Evolutionary conservation across 345 rosid genomes (phyloP).

Genomic region (Nephelium lappaceum): DNA sequence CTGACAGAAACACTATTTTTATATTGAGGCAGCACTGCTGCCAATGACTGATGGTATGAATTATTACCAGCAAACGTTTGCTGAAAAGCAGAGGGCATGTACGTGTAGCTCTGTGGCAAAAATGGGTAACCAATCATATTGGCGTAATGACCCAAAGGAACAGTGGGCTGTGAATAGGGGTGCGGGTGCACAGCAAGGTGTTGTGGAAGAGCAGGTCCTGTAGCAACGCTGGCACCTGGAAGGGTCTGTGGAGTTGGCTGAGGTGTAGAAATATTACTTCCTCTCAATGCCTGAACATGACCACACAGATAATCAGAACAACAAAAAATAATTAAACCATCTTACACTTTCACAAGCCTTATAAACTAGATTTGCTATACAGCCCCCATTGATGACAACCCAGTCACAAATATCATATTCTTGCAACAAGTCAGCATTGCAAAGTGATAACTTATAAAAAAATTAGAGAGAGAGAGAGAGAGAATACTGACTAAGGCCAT

Average conservation of each 20-base stretch:
- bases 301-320: slow-evolving; percentile 22
- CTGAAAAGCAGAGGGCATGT: slow-evolving; percentile 92
- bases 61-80: slow-evolving; percentile 81
- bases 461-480: background rate
- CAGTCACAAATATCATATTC: background rate
- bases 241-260: slow-evolving; percentile 66
- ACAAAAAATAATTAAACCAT: background rate
- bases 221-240: slow-evolving; percentile 63
- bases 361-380: slow-evolving; percentile 2
- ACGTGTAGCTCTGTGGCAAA: slow-evolving; percentile 89
- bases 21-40: slow-evolving; percentile 86
- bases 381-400: background rate
- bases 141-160: slow-evolving; percentile 80
- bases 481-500: background rate
- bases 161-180: slow-evolving; percentile 84
- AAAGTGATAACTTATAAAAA: background rate
- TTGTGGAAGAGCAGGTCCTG: slow-evolving; percentile 80
- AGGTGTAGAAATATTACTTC: slow-evolving; percentile 61
- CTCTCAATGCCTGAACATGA: slow-evolving; percentile 59
- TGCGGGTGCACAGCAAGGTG: slow-evolving; percentile 95
- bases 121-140: slow-evolving; percentile 90
- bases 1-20: slow-evolving; percentile 76
- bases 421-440: background rate
- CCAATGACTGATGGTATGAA: slow-evolving; percentile 84
- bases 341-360: background rate